phyloP scores from a whole-genome alignment of 176 grass and related monocot genomes.

The Ampelocalamus luodianensis region DNA sequence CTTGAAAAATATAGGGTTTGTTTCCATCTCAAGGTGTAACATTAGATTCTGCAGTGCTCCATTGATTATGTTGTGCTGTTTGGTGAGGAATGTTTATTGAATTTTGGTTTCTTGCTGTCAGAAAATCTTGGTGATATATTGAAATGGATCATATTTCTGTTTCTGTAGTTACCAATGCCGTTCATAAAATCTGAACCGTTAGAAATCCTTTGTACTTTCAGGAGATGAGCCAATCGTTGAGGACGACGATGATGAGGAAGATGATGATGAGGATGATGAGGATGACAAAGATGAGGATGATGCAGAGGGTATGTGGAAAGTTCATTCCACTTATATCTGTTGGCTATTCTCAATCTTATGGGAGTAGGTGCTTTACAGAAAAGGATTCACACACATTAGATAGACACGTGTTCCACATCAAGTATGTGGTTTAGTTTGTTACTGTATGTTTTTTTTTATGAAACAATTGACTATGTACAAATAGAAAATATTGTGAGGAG shows the following conservation, averaged over 20 bases:
- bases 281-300: constrained; percentile 70
- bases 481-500: neutral
- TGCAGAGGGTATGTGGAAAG: constrained; percentile 48
- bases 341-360: neutral
- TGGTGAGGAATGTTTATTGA: neutral
- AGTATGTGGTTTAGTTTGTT: neutral
- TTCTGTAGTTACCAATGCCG: neutral
- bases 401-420: neutral
- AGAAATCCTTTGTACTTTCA: neutral
- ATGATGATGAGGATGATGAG: constrained; percentile 64
- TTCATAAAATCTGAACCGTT: constrained; percentile 4
- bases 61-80: neutral
- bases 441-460: neutral
- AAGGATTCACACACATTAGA: neutral
- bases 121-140: neutral
- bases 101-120: neutral
- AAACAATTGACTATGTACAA: neutral
- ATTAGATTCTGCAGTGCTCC: neutral
- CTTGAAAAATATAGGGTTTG: neutral
- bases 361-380: neutral
- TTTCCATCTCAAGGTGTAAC: neutral
- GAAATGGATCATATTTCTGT: neutral
- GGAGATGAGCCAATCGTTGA: constrained; percentile 69
- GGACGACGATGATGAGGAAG: constrained; percentile 64
- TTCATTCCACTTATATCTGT: neutral